Percentiles rank a stretch among this genome's conserved stretches.
phyloP scores from a whole-genome alignment of 345 rosid species.

The Combretum micranthum region DNA sequence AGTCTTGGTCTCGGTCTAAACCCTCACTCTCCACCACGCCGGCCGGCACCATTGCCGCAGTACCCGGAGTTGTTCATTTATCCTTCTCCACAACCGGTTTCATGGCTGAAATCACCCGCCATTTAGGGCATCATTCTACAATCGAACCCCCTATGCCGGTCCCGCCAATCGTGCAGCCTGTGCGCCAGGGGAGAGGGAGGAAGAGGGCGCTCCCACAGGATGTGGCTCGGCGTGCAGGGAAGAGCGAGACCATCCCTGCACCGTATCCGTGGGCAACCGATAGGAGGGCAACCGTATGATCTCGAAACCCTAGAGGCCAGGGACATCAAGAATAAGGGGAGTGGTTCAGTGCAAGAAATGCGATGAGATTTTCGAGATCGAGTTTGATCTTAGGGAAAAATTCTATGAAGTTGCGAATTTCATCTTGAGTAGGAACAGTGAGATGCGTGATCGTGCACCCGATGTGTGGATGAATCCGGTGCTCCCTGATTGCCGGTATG shows the following conservation, averaged over 20 bases:
- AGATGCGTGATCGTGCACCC: constrained; percentile 71
- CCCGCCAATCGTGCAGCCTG: too few species aligned
- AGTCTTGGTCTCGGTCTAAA: too few species aligned
- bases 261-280: constrained; percentile 74
- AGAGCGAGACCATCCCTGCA: constrained; percentile 24
- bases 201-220: constrained; percentile 2
- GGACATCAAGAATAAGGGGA: constrained; percentile 33
- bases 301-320: constrained; percentile 29
- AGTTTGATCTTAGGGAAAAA: constrained; percentile 43
- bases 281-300: constrained; percentile 35
- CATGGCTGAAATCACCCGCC: too few species aligned
- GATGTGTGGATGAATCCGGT: constrained; percentile 45
- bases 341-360: constrained; percentile 66
- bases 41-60: too few species aligned
- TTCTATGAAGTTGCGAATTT: constrained; percentile 34
- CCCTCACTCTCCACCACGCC: too few species aligned
- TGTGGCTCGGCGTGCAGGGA: constrained; percentile 11
- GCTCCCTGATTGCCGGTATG: constrained; percentile 28
- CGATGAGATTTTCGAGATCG: constrained; percentile 33
- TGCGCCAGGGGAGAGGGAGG: too few species aligned
- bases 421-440: constrained; percentile 15
- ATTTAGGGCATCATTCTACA: too few species aligned
- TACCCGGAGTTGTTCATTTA: too few species aligned
- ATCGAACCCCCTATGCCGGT: too few species aligned
- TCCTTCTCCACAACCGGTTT: too few species aligned